Base-by-base conservation (phyloP, 2,329 filamentous ascomycete genomes). In the Triangularia verruculosa region DNA sequence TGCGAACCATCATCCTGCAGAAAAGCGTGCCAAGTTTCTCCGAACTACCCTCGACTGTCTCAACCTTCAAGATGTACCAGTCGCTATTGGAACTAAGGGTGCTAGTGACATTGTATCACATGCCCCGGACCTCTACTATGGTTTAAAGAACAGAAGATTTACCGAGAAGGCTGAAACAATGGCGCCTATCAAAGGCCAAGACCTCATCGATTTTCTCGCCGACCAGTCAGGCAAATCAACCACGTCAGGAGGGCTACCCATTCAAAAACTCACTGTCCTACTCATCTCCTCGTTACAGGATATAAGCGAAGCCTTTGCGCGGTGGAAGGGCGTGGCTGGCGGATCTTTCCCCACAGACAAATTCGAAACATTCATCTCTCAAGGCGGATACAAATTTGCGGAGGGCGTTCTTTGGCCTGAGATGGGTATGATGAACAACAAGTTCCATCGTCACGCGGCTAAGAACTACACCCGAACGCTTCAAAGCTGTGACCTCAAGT, bases 341-440 rank as follows among this genome's bases (percentile, higher is more conserved):
- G 20, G 4, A 53, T 11, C 20, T 2, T 64, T 61, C n/a, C 28
- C 61, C 51, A 12, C 52, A 6, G 15, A n/a, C 3, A 61, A 57
- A 27, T 66, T 68, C 51, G 43, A 39, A n/a, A 68, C 66, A 43
- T 68, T 61, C 17, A 58, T 68, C 30, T 68, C 66, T 1, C 66
- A 68, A 13, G 66, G 66, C 13, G 66, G 64, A 1, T 68, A 68
- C 62, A 15, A 28, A 9, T 32, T 64, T 11, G 25, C 24, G 8
- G 17, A 43, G 8, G 32, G 55, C n/a, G 5, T 5, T n/a, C 17
- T 51, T 32, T 30, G 24, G 4, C 54, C 66, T 17, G 11, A n/a
- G 9, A 52, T 20, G 34, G n/a, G 12, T 15, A 58, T 64, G 62
- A 32, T 17, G 15, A 68, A 68, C 64, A 68, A 66, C 62, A n/a